Conservation (phyloP, 208 protist species). For the Crithidia bombi region DNA sequence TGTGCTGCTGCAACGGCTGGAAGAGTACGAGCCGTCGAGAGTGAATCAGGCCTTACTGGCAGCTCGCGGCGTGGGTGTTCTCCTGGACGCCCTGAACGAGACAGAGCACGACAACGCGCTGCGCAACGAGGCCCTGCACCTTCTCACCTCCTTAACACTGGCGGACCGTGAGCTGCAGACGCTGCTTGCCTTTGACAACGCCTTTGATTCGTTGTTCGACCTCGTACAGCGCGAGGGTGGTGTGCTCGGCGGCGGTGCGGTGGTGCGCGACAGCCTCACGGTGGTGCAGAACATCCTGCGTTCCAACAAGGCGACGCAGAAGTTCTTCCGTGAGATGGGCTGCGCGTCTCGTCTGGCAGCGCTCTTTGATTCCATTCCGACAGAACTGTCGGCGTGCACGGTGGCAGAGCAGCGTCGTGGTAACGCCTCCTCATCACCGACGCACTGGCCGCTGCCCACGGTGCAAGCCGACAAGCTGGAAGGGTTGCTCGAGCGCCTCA, state of each 20-base stretch:
- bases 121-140: conserved; percentile 51
- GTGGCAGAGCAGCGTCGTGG: conserved; percentile 1
- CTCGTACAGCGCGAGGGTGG: conserved; percentile 62
- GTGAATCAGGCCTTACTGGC: conserved; percentile 63
- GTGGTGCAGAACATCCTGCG: conserved; percentile 87
- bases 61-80: conserved; percentile 55
- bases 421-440: background rate
- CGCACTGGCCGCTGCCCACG: conserved; percentile 17
- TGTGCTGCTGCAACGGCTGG: conserved; percentile 65
- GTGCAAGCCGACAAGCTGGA: conserved; percentile 25
- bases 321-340: conserved; percentile 85
- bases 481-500: conserved; percentile 14
- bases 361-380: conserved; percentile 54
- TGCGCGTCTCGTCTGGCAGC: conserved; percentile 55
- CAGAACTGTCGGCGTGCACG: conserved; percentile 31
- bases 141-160: conserved; percentile 70
- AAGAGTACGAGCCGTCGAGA: conserved; percentile 59
- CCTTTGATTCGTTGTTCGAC: conserved; percentile 77
- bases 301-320: conserved; percentile 83
- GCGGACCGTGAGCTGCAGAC: conserved; percentile 81
- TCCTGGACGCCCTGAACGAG: conserved; percentile 74
- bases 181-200: conserved; percentile 78
- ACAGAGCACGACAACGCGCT: conserved; percentile 47
- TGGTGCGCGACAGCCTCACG: conserved; percentile 79
- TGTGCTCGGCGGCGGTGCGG: conserved; percentile 48